Conservation (phyloP, 2,329 filamentous ascomycete genomes). For the Penicillium sp. region DNA sequence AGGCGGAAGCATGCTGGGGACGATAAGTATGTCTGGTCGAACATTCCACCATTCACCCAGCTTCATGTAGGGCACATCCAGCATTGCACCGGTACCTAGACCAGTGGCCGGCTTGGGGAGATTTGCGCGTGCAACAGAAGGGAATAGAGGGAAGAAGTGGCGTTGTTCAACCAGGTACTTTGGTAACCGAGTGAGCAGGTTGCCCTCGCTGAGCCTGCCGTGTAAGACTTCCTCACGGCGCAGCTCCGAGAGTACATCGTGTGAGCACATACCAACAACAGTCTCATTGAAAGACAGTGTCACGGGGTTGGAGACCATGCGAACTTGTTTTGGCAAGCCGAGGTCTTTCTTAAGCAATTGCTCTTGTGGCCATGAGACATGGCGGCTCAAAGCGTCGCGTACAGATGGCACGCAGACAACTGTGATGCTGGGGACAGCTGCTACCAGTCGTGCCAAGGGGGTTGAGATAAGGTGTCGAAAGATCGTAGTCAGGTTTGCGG, state of each 20-base stretch:
- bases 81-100: constrained; percentile 68
- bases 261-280: constrained; percentile 74
- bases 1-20: constrained; percentile 78
- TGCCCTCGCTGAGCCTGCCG: constrained; percentile 55
- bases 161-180: constrained; percentile 83
- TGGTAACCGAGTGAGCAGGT: constrained; percentile 69
- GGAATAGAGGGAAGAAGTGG: constrained; percentile 88
- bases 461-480: constrained; percentile 79
- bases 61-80: constrained; percentile 83
- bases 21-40: constrained; percentile 77
- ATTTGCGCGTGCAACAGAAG: constrained; percentile 68
- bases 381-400: constrained; percentile 76
- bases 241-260: constrained; percentile 82
- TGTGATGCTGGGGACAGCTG: constrained; percentile 73
- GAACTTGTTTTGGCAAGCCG: constrained; percentile 72
- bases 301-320: constrained; percentile 86
- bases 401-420: constrained; percentile 80
- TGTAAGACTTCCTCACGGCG: constrained; percentile 69
- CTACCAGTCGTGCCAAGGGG: constrained; percentile 67
- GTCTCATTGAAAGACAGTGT: constrained; percentile 85
- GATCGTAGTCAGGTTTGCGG: constrained; percentile 74
- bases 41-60: constrained; percentile 88
- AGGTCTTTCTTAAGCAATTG: constrained; percentile 69
- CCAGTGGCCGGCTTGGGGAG: constrained; percentile 64
- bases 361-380: constrained; percentile 84